Base-by-base conservation (phyloP, 2,329 filamentous ascomycete species). In the Alternaria consortialis region DNA sequence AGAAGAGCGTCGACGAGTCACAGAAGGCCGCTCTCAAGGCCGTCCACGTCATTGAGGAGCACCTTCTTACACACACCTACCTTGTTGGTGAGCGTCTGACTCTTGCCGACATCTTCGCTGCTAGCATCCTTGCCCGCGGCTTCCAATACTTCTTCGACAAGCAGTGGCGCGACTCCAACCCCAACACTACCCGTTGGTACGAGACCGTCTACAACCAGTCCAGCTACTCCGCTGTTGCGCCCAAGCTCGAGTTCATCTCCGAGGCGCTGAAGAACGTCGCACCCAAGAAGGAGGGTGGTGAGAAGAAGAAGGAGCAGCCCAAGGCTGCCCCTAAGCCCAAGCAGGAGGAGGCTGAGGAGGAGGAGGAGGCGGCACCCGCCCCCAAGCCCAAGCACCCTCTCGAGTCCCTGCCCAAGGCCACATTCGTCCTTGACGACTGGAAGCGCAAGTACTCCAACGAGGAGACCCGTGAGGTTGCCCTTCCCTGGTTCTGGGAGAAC, bases 401-500 rank as follows among this genome's bases (percentile, higher is more conserved):
- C 69, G 94, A 97, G 82, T 81, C 88, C 71, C 91, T 98, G 57
- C 88, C 90, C 77, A 91, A 90, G 80, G 85, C 95, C 64, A 89
- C 90, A 60, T 87, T 97, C 78, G 86, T 91, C 73, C 87, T 99
- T 59, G 95, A 99, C 79, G 95, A 99, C 84, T 97, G 91, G 92
- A 99, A 99, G 91, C 93, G 95, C 79, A 90, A 92, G 82, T 99
- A 97, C 89, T 99, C 95, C 77, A 99, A 99, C 89, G 88, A 91
- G 80, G 93, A 97, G 68, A 94, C 92, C 73, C 87, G 88, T 59
- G 85, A 89, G 68, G 90, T 86, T 68, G 93, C 94, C 75, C 85
- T 98, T 76, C 94, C 94, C 81, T 98, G 91, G 91, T 98, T 99
- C 90, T 99, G 94, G 94, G 90, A 97, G 85, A 93, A 96, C 82